Percentiles rank a stretch among this genome's conserved stretches.
These are phyloP conservation scores for Rhizoclosmatium sp. DNA, from an alignment of 192 early-diverging fungal species.

Conservation along the genomic window DNA sequence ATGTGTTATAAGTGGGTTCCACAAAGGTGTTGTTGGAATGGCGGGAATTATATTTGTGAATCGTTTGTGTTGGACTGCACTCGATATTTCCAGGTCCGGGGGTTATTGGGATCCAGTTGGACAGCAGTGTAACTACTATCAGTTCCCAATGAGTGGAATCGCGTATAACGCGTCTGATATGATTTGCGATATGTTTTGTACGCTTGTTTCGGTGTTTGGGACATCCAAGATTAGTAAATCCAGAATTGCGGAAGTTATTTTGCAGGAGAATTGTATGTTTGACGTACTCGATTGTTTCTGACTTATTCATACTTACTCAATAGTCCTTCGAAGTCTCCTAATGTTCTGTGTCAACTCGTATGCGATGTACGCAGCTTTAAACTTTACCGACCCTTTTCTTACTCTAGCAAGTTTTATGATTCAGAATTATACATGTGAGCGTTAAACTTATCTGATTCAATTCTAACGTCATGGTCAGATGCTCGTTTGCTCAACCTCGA, in stretches of 20 bases:
- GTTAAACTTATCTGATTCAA: too few relatives aligned
- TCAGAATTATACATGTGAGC: neutral
- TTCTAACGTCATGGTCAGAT: too few relatives aligned
- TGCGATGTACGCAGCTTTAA: neutral
- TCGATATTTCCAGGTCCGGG: neutral
- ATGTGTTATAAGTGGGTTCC: conserved; percentile 1
- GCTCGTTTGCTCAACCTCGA: too few relatives aligned
- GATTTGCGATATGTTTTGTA: neutral
- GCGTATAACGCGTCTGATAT: neutral
- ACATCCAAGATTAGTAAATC: neutral
- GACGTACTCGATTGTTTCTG: too few relatives aligned
- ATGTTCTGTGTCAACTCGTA: neutral
- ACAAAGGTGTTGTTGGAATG: neutral
- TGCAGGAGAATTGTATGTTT: neutral
- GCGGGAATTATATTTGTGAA: neutral
- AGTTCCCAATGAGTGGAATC: neutral
- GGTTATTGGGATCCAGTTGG: neutral
- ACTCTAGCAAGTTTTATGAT: neutral
- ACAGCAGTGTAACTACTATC: neutral
- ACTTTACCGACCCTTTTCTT: neutral
- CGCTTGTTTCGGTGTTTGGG: neutral
- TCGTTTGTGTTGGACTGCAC: neutral
- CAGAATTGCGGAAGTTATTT: neutral
- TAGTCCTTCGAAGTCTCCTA: neutral
- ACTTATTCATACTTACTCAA: neutral